A percentile compares a stretch with the other conserved stretches of the same genome.
Conservation (phyloP, 176 grass and related monocot genomes). For the Elymus sibiricus region DNA sequence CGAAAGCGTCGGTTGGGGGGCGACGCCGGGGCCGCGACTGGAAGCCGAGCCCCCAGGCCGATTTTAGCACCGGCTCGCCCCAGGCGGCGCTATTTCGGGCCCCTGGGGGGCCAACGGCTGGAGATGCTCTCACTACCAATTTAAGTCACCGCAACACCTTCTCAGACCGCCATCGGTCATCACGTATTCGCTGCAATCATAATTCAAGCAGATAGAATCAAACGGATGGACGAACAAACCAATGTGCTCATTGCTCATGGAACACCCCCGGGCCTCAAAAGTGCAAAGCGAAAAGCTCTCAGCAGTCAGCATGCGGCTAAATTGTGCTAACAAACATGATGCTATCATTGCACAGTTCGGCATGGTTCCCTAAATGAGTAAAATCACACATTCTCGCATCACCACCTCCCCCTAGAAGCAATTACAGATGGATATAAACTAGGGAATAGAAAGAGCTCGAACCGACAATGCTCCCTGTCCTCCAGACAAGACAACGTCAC, state of each 20-base stretch:
- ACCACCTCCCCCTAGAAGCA: background rate
- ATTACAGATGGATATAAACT: background rate
- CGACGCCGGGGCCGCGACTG: no score
- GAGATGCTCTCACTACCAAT: background rate
- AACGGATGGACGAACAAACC: background rate
- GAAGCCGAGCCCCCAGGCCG: no score
- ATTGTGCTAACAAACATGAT: slow-evolving; percentile 18
- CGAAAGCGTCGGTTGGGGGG: no score
- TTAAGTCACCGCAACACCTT: background rate
- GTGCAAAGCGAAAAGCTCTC: background rate
- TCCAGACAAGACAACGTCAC: slow-evolving; percentile 13
- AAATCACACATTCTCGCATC: background rate
- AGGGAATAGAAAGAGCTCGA: background rate
- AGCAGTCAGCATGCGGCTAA: background rate
- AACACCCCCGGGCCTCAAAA: background rate
- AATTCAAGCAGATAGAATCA: background rate
- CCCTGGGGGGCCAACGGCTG: no score
- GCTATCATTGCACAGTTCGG: background rate
- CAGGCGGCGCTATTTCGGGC: no score
- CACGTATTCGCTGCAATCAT: background rate
- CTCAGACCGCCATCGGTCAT: background rate
- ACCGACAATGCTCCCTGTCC: background rate
- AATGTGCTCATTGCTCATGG: background rate
- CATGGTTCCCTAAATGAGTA: background rate
- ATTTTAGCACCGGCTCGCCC: no score